Conservation (phyloP, 176 grass and related monocot genomes). For the Phyllostachys edulis region DNA sequence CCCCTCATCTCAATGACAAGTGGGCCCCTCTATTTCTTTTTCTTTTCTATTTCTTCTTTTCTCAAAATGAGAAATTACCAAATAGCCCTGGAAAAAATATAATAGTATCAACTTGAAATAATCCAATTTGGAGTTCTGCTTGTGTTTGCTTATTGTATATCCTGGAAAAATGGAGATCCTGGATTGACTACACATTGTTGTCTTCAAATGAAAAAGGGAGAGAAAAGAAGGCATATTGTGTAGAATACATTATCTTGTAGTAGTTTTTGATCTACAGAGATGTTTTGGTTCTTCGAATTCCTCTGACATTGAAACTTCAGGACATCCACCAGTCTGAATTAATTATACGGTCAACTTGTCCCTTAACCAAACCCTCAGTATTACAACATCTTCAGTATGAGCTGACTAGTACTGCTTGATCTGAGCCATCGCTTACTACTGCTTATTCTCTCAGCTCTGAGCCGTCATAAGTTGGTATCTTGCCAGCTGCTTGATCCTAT, state of each 20-base stretch:
- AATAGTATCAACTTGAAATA: background rate
- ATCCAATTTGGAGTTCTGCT: background rate
- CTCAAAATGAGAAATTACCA: too few relatives aligned
- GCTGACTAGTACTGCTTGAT: background rate
- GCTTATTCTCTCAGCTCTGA: slow-evolving; percentile 7
- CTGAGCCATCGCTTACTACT: background rate
- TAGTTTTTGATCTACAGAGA: slow-evolving; percentile 37
- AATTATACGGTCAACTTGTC: slow-evolving; percentile 30
- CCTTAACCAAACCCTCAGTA: background rate
- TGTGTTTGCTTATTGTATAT: background rate
- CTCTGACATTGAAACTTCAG: slow-evolving; percentile 32
- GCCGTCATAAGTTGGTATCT: slow-evolving; percentile 46
- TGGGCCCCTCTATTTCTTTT: too few relatives aligned
- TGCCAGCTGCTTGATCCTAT: slow-evolving; percentile 29
- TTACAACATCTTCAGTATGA: background rate
- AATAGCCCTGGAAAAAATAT: too few relatives aligned
- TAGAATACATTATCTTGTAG: slow-evolving; percentile 15
- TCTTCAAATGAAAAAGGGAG: slow-evolving; percentile 13
- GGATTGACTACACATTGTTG: background rate
- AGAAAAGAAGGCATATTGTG: background rate
- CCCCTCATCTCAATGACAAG: too few relatives aligned
- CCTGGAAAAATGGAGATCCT: slow-evolving; percentile 10
- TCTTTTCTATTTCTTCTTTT: too few relatives aligned
- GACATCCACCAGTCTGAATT: background rate
- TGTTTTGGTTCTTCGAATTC: slow-evolving; percentile 32